These are phyloP conservation scores for Gymnopus androsaceus DNA, from an alignment of 1,284 basidiomycete species.

Conservation along the genomic window DNA sequence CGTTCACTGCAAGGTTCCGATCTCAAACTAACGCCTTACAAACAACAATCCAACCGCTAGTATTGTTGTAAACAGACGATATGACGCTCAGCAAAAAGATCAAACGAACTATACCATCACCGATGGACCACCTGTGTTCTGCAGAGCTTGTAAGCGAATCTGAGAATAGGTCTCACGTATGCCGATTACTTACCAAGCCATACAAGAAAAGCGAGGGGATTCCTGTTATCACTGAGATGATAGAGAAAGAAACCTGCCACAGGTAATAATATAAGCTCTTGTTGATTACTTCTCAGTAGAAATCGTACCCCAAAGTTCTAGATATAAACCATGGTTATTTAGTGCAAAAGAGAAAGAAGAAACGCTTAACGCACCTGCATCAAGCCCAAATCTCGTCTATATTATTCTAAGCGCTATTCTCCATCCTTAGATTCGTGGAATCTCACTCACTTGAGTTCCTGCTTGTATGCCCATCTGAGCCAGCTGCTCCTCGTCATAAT, in stretches of 20 bases:
- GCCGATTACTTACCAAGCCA: slow-evolving; percentile 67
- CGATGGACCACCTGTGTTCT: slow-evolving; percentile 72
- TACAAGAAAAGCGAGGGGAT: slow-evolving; percentile 67
- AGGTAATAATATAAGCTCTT: background rate
- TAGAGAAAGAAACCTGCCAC: slow-evolving; percentile 69
- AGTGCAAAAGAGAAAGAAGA: slow-evolving; percentile 2
- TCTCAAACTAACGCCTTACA: slow-evolving; percentile 34
- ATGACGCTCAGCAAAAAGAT: background rate
- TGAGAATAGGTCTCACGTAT: slow-evolving; percentile 30
- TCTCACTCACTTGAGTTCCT: slow-evolving; percentile 69
- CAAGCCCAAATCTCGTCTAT: slow-evolving; percentile 57
- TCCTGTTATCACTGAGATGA: slow-evolving; percentile 73
- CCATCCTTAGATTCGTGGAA: too few species aligned
- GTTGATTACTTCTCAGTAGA: background rate
- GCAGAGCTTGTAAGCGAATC: slow-evolving; percentile 20
- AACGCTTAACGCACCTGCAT: slow-evolving; percentile 48
- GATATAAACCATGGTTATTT: slow-evolving; percentile 7
- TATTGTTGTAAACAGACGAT: background rate
- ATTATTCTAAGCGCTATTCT: slow-evolving; percentile 2
- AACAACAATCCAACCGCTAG: slow-evolving; percentile 67
- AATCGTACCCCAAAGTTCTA: slow-evolving; percentile 65
- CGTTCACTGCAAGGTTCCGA: background rate
- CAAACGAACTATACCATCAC: slow-evolving; percentile 58
- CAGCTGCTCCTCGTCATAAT: slow-evolving; percentile 69
- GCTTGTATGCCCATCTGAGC: slow-evolving; percentile 77